Percentiles rank a stretch among this genome's conserved stretches.
Conservation (phyloP, 1,139 yeast species). For the Pichia sp. region DNA sequence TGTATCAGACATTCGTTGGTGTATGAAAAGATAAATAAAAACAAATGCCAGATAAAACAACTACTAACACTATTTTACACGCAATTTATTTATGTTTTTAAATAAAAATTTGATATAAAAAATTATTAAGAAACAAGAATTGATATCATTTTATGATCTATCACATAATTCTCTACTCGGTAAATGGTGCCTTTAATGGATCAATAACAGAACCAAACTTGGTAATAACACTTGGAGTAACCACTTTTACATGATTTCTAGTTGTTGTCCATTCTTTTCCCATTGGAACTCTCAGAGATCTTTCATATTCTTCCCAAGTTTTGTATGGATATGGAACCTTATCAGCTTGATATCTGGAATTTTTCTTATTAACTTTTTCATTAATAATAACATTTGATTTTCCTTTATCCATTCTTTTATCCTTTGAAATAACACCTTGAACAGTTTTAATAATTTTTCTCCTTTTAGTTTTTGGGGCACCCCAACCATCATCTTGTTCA, state of each 20-base stretch:
- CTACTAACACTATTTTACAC: background rate
- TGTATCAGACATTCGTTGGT: background rate
- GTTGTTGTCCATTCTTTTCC: conserved; percentile 96
- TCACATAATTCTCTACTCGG: conserved; percentile 25
- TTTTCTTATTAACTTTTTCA: conserved; percentile 80
- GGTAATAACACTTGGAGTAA: conserved; percentile 82
- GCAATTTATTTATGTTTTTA: background rate
- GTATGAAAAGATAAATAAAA: background rate
- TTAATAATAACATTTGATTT: conserved; percentile 80
- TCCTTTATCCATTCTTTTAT: conserved; percentile 71
- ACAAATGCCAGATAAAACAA: background rate
- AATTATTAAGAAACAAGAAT: background rate
- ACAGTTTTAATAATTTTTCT: conserved; percentile 59
- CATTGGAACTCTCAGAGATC: conserved; percentile 89
- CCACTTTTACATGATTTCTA: conserved; percentile 77
- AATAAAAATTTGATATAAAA: background rate
- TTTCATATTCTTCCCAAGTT: conserved; percentile 87
- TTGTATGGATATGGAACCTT: conserved; percentile 94
- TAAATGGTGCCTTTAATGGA: conserved; percentile 73
- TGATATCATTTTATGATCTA: background rate
- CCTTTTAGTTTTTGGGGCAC: conserved; percentile 40
- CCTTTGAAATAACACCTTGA: conserved; percentile 65
- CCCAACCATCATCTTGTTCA: conserved; percentile 32
- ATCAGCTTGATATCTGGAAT: conserved; percentile 73
- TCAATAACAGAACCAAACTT: conserved; percentile 89